Evolutionary conservation across 208 protist species (phyloP), one percentile per base, ranked within the genome.

Genomic region (Dictyostelium gargantuum): DNA sequence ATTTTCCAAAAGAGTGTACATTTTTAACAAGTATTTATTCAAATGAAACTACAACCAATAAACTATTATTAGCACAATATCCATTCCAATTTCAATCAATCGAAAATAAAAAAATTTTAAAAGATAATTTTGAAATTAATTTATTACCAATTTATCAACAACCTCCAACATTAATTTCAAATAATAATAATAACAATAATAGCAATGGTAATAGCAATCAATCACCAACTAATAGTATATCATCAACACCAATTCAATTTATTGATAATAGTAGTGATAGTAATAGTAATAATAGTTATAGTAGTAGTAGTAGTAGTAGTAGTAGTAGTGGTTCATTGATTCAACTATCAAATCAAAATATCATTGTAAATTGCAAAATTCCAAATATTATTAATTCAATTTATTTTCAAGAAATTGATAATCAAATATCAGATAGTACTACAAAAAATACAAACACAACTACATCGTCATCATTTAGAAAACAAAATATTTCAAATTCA

Each of bases 1-100:
- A 89, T 52, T 40, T 89, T 8, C 82, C 82, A 15, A 89, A 89
- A 52, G 82, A 89, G 40, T 75, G 50, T 52, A 75, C 76, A 23
- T 76, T 89, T 29, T 48, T 79, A 48, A 52, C 48, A 23, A 63
- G 56, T 68, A 10, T 89, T 13, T 79, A 70, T 61, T 74, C 63
- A 40, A 52, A n/a, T 29, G 82, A 89, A 66, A 15, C 26, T 3
- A 19, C 63, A 40, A 35, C 42, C 3, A 23, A 0, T 52, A 19
- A 15, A n/a, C 23, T 86, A 44, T 23, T 80, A 6, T 56, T 80
- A 40, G 82, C 82, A 21, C 82, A 89, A 68, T 89, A 63, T 68
- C 82, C 66, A 40, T 19, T 46, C 5, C 38, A 68, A 40, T 68
- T 89, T 48, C 17, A 44, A 68, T 73, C 35, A 29, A 23, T 68